Conservation (phyloP, 129 eudicot genomes). For the Cynara cardunculus region DNA sequence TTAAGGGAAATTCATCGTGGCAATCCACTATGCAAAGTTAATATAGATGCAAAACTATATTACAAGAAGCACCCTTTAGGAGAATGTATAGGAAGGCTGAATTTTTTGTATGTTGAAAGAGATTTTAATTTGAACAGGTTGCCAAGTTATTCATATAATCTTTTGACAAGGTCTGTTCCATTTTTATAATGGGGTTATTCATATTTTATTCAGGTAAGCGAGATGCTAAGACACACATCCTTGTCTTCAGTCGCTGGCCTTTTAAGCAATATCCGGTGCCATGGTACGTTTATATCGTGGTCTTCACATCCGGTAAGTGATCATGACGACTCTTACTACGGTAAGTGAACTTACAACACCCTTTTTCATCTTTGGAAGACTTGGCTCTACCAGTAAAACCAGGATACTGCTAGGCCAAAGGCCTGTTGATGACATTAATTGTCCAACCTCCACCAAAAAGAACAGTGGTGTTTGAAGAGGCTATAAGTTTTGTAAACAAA, state of each 20-base stretch:
- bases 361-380: no score
- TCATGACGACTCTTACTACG: no score
- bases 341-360: no score
- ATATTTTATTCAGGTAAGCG: conserved; percentile 55
- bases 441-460: no score
- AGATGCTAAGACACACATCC: conserved; percentile 69
- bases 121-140: neutral
- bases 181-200: neutral
- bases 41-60: neutral
- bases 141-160: neutral
- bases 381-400: no score
- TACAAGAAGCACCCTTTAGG: neutral
- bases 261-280: conserved; percentile 74
- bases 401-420: no score
- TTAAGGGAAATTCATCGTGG: neutral
- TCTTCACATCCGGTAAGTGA: no score
- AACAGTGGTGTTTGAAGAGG: no score
- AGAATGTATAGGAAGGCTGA: neutral
- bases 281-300: conserved; percentile 45
- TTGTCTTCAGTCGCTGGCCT: conserved; percentile 65
- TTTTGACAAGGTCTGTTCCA: neutral
- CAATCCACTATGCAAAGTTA: neutral
- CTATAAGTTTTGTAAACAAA: no score
- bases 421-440: no score
- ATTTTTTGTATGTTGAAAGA: neutral